Conservation (phyloP, 441 rosid genomes). For the Erodium moschatum region DNA sequence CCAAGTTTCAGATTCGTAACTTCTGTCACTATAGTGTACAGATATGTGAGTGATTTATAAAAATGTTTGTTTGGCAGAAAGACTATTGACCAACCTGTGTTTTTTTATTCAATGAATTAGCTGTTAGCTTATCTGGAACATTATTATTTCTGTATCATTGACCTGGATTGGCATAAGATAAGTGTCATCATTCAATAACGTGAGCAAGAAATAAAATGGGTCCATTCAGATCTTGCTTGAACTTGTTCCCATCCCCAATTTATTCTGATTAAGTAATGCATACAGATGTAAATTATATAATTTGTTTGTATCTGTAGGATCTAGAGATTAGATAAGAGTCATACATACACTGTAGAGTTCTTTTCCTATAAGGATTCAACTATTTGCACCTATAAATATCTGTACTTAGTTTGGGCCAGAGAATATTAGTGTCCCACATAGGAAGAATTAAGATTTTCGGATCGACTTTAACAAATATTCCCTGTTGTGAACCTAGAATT, state of each 20-base stretch:
- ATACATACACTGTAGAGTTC: no score
- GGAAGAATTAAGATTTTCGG: no score
- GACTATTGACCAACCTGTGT: not conserved
- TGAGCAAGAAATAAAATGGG: not conserved
- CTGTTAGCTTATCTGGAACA: not conserved
- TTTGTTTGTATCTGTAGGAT: not conserved
- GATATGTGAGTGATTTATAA: not conserved
- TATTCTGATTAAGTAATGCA: not conserved
- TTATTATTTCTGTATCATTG: not conserved
- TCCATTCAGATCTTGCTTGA: not conserved
- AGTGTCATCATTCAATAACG: not conserved
- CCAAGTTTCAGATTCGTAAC: not conserved
- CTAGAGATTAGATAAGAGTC: not conserved
- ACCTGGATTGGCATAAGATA: not conserved
- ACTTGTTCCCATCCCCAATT: not conserved
- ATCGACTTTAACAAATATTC: no score
- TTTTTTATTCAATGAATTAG: constrained; percentile 4
- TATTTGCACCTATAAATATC: no score
- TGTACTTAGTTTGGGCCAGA: no score
- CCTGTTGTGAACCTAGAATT: no score
- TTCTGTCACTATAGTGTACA: no score
- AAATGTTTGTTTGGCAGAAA: not conserved
- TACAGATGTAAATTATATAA: no score
- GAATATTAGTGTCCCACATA: no score
- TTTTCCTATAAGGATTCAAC: not conserved